These are phyloP conservation scores for Ramularia endophylla DNA, from an alignment of 2,329 filamentous ascomycete species.

Conservation along the genomic window DNA sequence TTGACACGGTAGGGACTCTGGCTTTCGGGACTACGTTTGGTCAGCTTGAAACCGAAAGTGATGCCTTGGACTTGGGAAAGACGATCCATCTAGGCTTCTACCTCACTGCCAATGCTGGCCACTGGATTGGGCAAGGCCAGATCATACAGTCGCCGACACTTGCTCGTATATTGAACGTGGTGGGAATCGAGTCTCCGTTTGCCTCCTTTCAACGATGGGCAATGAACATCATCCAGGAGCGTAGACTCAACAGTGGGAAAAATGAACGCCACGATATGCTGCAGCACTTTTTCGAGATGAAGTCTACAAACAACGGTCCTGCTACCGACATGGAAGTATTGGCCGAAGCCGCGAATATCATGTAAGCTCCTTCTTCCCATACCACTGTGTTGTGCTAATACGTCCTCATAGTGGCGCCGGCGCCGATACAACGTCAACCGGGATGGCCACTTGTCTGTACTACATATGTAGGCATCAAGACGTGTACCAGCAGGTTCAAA, in stretches of 20 bases:
- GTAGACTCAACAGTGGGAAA: conserved; percentile 2
- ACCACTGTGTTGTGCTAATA: background rate
- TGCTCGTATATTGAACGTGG: background rate
- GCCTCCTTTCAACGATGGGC: conserved; percentile 11
- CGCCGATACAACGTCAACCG: conserved; percentile 12
- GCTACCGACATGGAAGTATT: conserved; percentile 7
- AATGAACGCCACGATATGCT: conserved; percentile 14
- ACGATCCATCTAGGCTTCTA: conserved; percentile 6
- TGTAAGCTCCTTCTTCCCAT: conserved; percentile 1
- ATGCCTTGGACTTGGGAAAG: conserved; percentile 8
- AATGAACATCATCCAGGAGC: conserved; percentile 4
- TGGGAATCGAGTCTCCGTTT: conserved; percentile 7
- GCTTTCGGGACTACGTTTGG: conserved; percentile 30
- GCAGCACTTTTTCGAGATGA: conserved; percentile 12
- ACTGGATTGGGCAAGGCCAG: conserved; percentile 9
- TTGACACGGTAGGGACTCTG: conserved; percentile 61
- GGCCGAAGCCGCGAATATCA: conserved; percentile 10
- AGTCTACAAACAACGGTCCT: conserved; percentile 3
- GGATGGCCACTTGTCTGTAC: conserved; percentile 7
- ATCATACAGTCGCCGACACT: conserved; percentile 7
- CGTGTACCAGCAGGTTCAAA: conserved; percentile 3
- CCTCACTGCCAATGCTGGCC: conserved; percentile 11
- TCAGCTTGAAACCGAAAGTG: conserved; percentile 10
- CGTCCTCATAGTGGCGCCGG: conserved; percentile 7
- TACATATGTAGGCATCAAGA: conserved; percentile 6